Evolutionary conservation across 2,329 filamentous ascomycete genomes (phyloP), one percentile per base, ranked within the genome.

Genomic region (Plenodomus tracheiphilus): DNA sequence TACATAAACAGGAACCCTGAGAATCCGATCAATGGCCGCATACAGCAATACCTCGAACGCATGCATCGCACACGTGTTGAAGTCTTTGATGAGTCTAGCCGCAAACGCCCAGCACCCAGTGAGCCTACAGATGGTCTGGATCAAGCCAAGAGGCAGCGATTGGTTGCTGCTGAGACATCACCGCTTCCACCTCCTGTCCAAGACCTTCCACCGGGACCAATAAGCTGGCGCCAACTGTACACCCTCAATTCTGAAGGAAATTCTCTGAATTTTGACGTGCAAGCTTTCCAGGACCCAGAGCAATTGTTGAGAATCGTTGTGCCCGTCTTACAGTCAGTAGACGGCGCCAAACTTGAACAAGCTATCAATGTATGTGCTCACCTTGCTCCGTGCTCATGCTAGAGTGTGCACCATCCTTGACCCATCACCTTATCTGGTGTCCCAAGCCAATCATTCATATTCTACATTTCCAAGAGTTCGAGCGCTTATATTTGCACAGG

Each of bases 41-140:
- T 99, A 70, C 89, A 96, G 61, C 88, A 94, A 66, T 87, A 96
- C 65, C 78, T 96, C 16, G 91, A 96, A 62, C 84, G 90, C 41
- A 82, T 95, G 54, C 85, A 89, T 76, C 88, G 91, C 56, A 86
- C 85, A 45, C 85, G 90, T 46, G 79, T 85, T 9, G 91, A 96
- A 58, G 81, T 90, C 10, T 85, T 94, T 45, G 90, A 96, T 47
- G 91, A 95, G 43, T 79, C 82, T 43, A 84, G 78, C 42, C 85
- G 88, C 48, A 99, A 99, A 73, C 85, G 94, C 51, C 83, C 85
- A 4, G 79, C 86, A 34, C 85, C 86, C 4, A 80, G 77, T 36
- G 88, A 92, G 62, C 86, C 88, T 19, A 85, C 81, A 15, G 86
- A 91, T 60, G 85, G 84, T 2, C 75, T 87, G 22, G 91, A 96